Percentiles rank a stretch among this genome's conserved stretches.
phyloP scores from a whole-genome alignment of 352 stramenopile species.

The Aphanomyces invadans region DNA sequence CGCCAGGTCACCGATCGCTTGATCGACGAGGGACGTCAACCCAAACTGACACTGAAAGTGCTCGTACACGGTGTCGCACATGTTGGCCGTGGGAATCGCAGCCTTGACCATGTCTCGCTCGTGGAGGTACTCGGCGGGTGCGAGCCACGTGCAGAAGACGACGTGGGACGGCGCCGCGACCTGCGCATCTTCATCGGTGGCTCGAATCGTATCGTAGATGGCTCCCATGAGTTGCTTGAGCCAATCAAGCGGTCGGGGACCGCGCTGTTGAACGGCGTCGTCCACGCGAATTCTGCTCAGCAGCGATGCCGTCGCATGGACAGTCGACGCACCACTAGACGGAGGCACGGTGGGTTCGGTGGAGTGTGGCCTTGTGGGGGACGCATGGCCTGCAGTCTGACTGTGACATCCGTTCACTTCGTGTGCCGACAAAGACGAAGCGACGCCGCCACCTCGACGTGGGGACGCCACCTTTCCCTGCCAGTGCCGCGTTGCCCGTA shows the following conservation, averaged over 20 bases:
- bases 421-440: background rate
- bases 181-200: background rate
- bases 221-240: constrained; percentile 5
- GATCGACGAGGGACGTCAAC: constrained; percentile 46
- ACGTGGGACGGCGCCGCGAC: background rate
- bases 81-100: background rate
- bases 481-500: background rate
- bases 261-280: background rate
- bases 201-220: background rate
- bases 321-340: background rate
- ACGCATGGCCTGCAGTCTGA: background rate
- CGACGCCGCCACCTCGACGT: background rate
- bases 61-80: constrained; percentile 29
- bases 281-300: background rate
- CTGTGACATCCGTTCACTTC: background rate
- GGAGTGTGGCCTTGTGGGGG: background rate
- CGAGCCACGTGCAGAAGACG: background rate
- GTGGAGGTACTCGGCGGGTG: constrained; percentile 2
- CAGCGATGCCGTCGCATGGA: background rate
- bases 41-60: constrained; percentile 63
- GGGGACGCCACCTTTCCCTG: background rate
- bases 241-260: background rate
- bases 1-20: constrained; percentile 31
- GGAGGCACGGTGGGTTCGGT: background rate
- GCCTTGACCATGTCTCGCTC: background rate